Base-by-base conservation (phyloP, 2,329 filamentous ascomycete genomes). In the Fusarium caatingaense region DNA sequence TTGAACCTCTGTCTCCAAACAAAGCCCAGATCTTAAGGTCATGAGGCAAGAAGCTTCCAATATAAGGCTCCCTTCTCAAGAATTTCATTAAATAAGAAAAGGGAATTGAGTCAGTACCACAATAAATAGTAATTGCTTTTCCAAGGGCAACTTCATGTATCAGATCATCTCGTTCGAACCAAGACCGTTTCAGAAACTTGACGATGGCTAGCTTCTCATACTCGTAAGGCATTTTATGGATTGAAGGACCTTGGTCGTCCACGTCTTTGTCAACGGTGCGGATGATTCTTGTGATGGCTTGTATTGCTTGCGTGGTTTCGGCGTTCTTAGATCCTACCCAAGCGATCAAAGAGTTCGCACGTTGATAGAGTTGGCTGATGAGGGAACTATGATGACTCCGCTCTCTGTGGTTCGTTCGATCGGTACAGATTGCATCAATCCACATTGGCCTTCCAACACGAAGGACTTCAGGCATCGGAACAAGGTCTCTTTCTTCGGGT, bases 391-490 rank as follows among this genome's bases (percentile, higher is more conserved):
- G 44, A 18, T 45, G 44, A 6, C 4, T 49, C 2, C n/a, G 25
- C 9, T 63, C 61, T 1, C 21, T 8, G 0, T 1, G 0, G 20
- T 28, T 34, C 10, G 1, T 27, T 8, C 49, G 58, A 10, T 63
- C 7, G 12, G 56, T 21, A 21, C 58, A 64, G 1, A 64, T 18
- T 2, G 61, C 49, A 20, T 64, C 61, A 25, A 64, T 63, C 61
- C 61, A 64, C 6, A 64, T 45, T 4, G 49, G 58, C 6, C 18
- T 63, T 1, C 61, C 61, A 9, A 49, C 28, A 3, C 37, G 7
- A 1, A 63, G 1, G 0, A 28, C 12, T 0, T 46, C 21, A 0
- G 47, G 41, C 8, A 30, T 2, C 3, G 47, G 8, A 3, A 28
- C 27, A 0, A 55, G 23, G 0, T 56, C 10, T 41, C 61, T 56